A percentile compares a stretch with the other conserved stretches of the same genome.
phyloP scores from a whole-genome alignment of 208 protist genomes.

The Leishmania mexicana region DNA sequence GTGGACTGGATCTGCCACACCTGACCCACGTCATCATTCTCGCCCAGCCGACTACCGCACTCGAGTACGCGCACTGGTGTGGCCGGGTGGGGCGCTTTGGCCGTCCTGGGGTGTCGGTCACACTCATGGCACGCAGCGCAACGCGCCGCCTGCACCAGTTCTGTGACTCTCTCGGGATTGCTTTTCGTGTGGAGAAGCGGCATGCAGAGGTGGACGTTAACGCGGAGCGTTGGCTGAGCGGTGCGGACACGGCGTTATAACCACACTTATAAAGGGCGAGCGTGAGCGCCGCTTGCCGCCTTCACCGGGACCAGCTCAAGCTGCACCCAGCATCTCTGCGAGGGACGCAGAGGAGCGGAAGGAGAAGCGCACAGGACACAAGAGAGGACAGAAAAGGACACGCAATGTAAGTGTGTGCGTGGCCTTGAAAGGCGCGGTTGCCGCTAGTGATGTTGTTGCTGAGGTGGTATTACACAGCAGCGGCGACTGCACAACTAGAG shows the following conservation, averaged over 20 bases:
- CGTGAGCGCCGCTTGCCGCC: background rate
- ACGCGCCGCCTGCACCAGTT: conserved; percentile 62
- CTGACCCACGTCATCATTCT: conserved; percentile 85
- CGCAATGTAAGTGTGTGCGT: background rate
- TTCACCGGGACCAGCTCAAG: background rate
- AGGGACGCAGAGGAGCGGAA: background rate
- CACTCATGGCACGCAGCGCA: conserved; percentile 56
- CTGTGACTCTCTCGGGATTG: conserved; percentile 65
- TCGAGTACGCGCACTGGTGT: conserved; percentile 89
- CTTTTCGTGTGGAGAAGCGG: conserved; percentile 59
- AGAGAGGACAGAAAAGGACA: background rate
- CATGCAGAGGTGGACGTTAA: conserved; percentile 56
- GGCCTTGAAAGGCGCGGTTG: background rate
- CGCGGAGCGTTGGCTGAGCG: conserved; percentile 42
- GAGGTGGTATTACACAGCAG: background rate
- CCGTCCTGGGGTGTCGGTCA: conserved; percentile 51
- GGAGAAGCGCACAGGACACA: background rate
- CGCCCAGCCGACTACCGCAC: conserved; percentile 45
- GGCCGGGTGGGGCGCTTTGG: conserved; percentile 87
- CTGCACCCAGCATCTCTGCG: background rate
- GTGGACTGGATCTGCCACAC: conserved; percentile 69
- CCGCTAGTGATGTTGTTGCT: background rate
- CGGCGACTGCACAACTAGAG: background rate
- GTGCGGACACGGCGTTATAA: background rate
- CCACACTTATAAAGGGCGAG: background rate